Conservation (phyloP, 192 early-diverging fungal species). For the Coemansia sp. region DNA sequence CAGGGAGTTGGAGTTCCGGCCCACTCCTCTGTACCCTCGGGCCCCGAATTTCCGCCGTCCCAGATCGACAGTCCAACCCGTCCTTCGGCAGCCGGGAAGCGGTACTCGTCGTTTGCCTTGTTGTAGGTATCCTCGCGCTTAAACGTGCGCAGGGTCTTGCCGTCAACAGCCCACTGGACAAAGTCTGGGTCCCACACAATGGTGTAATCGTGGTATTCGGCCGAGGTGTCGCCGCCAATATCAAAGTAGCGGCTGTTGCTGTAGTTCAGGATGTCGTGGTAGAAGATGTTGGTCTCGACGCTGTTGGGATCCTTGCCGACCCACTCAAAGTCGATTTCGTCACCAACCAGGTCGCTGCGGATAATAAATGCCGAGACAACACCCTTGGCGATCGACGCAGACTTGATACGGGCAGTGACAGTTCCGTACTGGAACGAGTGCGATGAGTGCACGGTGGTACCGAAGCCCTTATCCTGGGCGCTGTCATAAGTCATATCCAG, state of each 20-base stretch:
- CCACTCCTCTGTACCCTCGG: constrained; percentile 58
- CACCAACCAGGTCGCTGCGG: constrained; percentile 51
- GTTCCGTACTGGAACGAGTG: constrained; percentile 60
- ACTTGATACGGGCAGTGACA: constrained; percentile 63
- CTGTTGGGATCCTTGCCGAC: constrained; percentile 57
- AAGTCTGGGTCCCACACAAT: constrained; percentile 61
- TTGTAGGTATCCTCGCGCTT: constrained; percentile 53
- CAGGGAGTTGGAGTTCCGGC: constrained; percentile 62
- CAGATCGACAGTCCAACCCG: constrained; percentile 66
- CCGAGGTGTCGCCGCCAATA: constrained; percentile 44
- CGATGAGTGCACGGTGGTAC: constrained; percentile 48
- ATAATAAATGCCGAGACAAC: constrained; percentile 62
- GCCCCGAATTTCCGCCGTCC: constrained; percentile 61
- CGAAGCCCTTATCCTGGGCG: constrained; percentile 57
- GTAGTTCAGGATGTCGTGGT: constrained; percentile 58
- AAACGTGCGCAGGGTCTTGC: constrained; percentile 55
- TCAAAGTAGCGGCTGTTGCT: constrained; percentile 43
- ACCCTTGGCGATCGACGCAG: constrained; percentile 55
- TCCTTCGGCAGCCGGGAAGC: constrained; percentile 55
- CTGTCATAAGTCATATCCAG: constrained; percentile 41
- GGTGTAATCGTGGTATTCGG: constrained; percentile 59
- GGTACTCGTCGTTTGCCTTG: constrained; percentile 47
- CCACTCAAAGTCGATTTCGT: constrained; percentile 72
- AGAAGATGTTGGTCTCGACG: constrained; percentile 69
- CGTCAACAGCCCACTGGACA: constrained; percentile 62